Conservation (phyloP, 352 stramenopile species). For the Phytophthora sp. region DNA sequence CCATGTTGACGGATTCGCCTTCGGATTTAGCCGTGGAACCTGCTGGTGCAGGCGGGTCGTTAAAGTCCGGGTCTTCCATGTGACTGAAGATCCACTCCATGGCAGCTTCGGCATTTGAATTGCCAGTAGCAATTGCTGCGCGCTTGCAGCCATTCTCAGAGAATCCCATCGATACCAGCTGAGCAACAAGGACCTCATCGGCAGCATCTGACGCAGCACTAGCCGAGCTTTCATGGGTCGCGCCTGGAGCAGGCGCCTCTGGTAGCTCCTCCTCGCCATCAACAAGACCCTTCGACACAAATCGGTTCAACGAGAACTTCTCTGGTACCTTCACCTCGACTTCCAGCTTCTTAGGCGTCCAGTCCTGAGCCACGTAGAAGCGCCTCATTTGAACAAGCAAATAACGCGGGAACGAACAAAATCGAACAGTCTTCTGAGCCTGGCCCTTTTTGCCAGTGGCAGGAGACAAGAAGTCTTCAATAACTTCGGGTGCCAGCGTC, state of each 20-base stretch:
- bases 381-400: conserved; percentile 96
- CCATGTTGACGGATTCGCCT: conserved; percentile 78
- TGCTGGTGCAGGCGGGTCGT: conserved; percentile 81
- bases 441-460: conserved; percentile 80
- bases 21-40: conserved; percentile 7
- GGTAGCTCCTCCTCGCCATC: conserved; percentile 90
- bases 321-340: conserved; percentile 96
- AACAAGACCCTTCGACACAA: conserved; percentile 88
- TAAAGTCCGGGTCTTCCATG: conserved; percentile 98
- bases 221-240: conserved; percentile 9
- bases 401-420: conserved; percentile 97
- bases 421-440: conserved; percentile 83
- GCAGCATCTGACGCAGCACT: conserved; percentile 47
- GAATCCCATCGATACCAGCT: conserved; percentile 99
- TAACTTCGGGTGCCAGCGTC: conserved; percentile 88
- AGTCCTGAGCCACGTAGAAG: conserved; percentile 97
- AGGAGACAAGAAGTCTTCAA: conserved; percentile 91
- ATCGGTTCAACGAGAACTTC: conserved; percentile 77
- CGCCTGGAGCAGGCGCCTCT: conserved; percentile 39
- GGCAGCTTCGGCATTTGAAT: conserved; percentile 90
- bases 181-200: conserved; percentile 91
- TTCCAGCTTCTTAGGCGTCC: conserved; percentile 98
- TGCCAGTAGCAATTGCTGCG: conserved; percentile 93
- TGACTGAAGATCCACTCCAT: conserved; percentile 99
- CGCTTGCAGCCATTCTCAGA: conserved; percentile 97